Evolutionary conservation across 768 basidiomycete species (phyloP), one percentile per base, ranked within the genome.

Genomic region (Sporobolomyces pararoseus): DNA sequence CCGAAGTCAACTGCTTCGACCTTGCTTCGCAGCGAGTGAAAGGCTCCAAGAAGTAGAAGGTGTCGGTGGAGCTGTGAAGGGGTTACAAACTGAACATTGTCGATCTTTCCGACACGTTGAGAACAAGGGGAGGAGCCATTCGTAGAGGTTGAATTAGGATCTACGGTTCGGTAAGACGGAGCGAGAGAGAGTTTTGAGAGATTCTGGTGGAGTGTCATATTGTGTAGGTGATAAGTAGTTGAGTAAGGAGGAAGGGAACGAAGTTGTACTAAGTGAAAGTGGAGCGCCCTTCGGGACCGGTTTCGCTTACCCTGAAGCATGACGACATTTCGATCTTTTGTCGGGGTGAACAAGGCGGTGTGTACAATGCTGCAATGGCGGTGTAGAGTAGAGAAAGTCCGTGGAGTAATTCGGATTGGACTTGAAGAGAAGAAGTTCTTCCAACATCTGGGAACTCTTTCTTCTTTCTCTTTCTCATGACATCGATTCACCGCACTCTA

Each of bases 131-230:
- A 55, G 23, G 46, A 47, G 23, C 13, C 10, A 47, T 13, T 47
- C 21, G 52, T 4, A 14, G 54, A 55, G 4, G 54, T 7, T 9
- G 55, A 39, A 29, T 10, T 29, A 12, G 55, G 37, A 37, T 58
- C 55, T 21, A 42, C 4, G n/a, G 55, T 58, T 19, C 19, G 55
- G 19, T 58, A 58, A n/a, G 55, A 58, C 16, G 55, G 55, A 19
- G 55, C 55, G 55, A 58, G 55, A n/a, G 55, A 58, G 2, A 58
- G 14, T 12, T 42, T 39, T 14, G 55, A 58, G 6, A n/a, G 21
- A 27, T 34, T 55, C 19, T 13, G 21, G n/a, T 55, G 31, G 3
- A 55, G 31, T 6, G 12, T 32, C 32, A 35, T 55, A n/a, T 17
- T 55, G 25, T 52, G 9, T 25, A 7, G 12, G 25, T n/a, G n/a